These are phyloP conservation scores for Cryptosporidium canis DNA, from an alignment of 169 alveolate genomes.

Conservation along the genomic window DNA sequence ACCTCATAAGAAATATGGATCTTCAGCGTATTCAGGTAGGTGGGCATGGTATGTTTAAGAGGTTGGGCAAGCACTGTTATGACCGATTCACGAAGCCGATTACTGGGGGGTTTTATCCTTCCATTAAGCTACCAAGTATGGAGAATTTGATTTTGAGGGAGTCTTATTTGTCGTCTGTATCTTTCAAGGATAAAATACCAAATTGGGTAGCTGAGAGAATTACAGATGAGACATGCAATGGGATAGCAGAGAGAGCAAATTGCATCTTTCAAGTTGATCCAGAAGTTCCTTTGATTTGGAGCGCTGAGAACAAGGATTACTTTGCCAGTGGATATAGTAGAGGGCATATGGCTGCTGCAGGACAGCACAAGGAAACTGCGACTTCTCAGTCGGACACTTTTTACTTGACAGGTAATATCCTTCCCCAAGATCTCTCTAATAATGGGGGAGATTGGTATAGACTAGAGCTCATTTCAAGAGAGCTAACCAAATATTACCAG, in stretches of 20 bases:
- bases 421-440: constrained; percentile 70
- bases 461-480: constrained; percentile 44
- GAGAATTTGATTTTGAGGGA: constrained; percentile 57
- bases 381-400: constrained; percentile 65
- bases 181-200: constrained; percentile 67
- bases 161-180: constrained; percentile 57
- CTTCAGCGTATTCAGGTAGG: neutral
- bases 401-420: constrained; percentile 67
- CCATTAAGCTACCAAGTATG: constrained; percentile 53
- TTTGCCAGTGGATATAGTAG: constrained; percentile 71
- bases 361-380: constrained; percentile 66
- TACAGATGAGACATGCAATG: constrained; percentile 23
- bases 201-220: constrained; percentile 75
- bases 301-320: constrained; percentile 74
- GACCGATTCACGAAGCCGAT: neutral
- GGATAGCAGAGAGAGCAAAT: constrained; percentile 49
- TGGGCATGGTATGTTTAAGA: neutral
- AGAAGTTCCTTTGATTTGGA: constrained; percentile 69
- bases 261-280: constrained; percentile 56
- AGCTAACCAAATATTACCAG: constrained; percentile 43
- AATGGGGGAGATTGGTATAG: constrained; percentile 75
- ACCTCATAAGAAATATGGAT: constrained; percentile 15
- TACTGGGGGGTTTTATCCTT: constrained; percentile 69
- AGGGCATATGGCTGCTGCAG: constrained; percentile 74
- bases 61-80: neutral